Base-by-base conservation (phyloP, 805 yeast genomes). In the Zygoascus bituminiphila region DNA sequence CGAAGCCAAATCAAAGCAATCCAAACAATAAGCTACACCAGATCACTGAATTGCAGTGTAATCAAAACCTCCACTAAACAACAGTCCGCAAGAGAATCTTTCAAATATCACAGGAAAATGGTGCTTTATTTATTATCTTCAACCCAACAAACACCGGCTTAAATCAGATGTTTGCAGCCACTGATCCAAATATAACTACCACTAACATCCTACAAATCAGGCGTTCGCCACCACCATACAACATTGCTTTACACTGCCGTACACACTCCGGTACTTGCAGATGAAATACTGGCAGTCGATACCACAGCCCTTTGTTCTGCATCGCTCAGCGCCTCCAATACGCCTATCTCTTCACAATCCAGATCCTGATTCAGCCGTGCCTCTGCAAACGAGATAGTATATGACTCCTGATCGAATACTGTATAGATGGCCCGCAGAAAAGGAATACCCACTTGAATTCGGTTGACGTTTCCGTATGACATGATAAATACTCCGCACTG, bases 321-420 rank as follows among this genome's bases (percentile, higher is more conserved):
- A 4, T 29, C 7, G 7, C 33, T 29, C 33, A 29, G n/a, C n/a
- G 33, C 33, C n/a, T 12, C 33, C 33, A 29, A 29, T n/a, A 15
- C 21, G 10, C 12, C 12, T 4, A 36, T 36, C 14, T 36, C 39
- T 36, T 15, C 20, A 12, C 4, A 4, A 5, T 23, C 36, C 10
- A 25, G 2, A 8, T 20, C 7, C 4, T 24, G 35, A 25, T 41
- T 22, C 22, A 21, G 15, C 14, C 42, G 50, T 15, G 76, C 72
- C 52, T 69, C 73, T 6, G 81, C 88, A 48, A 84, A 51, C 0
- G 82, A 76, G 37, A 83, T 67, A 55, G 76, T 70, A 44, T 63
- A 63, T 53, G 72, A 74, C 15, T 82, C 87, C 48, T 81, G 68
- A 60, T 85, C 85, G 62, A 73, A 81, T 12, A 81, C 87, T 21